Evolutionary conservation across 371 early-diverging fungal species (phyloP).

Genomic region (Batkoa obscura): DNA sequence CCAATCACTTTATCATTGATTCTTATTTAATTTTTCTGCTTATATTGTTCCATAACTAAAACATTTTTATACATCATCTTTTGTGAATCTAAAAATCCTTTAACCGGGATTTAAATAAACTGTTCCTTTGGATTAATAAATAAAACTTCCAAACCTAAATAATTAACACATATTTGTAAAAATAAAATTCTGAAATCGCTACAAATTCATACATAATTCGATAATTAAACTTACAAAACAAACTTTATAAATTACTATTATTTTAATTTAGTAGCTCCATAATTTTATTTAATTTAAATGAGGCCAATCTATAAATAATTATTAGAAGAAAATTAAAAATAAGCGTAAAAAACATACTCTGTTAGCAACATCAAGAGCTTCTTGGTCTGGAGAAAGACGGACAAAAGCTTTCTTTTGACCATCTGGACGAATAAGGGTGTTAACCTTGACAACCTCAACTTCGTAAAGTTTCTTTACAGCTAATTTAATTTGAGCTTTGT

Average conservation of each 20-base stretch:
- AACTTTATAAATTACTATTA: neutral
- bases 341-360: conserved; percentile 35
- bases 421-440: conserved; percentile 94
- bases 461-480: conserved; percentile 94
- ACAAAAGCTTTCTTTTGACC: conserved; percentile 99
- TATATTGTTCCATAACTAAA: no score
- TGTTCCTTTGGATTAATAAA: no score
- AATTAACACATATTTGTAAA: no score
- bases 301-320: conserved; percentile 9
- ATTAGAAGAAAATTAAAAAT: neutral
- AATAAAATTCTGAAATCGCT: no score
- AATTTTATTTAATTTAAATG: conserved; percentile 6
- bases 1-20: no score
- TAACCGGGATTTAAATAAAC: no score
- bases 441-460: conserved; percentile 84
- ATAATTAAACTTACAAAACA: neutral
- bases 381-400: conserved; percentile 86
- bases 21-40: no score
- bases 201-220: neutral
- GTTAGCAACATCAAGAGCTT: conserved; percentile 96
- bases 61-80: no score
- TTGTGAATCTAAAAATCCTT: no score
- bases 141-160: no score
- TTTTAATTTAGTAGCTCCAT: neutral
- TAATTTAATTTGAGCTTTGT: conserved; percentile 96